phyloP scores from a whole-genome alignment of 169 alveolate species.

The Eimeria necatrix region DNA sequence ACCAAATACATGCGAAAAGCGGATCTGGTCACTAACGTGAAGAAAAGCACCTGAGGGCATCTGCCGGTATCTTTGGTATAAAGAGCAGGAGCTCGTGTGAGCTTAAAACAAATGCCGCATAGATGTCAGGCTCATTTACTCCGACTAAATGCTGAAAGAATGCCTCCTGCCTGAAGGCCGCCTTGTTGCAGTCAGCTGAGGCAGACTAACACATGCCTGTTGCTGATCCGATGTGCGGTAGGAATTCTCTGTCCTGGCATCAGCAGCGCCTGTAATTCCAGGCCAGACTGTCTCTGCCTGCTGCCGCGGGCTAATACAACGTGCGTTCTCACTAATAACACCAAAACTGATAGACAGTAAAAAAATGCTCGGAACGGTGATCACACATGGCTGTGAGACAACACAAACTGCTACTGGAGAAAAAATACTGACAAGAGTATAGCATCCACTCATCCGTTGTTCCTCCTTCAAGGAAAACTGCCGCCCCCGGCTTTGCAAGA shows the following conservation, averaged over 20 bases:
- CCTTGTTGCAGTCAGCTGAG: constrained; percentile 79
- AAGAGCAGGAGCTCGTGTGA: constrained; percentile 46
- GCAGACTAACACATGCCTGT: not conserved
- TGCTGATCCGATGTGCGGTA: not conserved
- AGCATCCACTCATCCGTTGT: constrained; percentile 78
- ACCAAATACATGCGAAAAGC: no score
- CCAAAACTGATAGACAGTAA: no score
- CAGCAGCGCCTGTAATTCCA: no score
- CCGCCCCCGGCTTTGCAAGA: constrained; percentile 6
- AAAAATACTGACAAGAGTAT: constrained; percentile 54
- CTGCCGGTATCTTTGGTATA: constrained; percentile 52
- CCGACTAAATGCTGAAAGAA: constrained; percentile 76
- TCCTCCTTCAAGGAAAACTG: constrained; percentile 73
- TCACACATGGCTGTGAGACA: not conserved
- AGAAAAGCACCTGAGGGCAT: constrained; percentile 53
- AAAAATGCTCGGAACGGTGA: no score
- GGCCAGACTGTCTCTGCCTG: no score
- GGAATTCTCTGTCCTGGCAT: not conserved
- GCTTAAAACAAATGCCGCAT: constrained; percentile 40
- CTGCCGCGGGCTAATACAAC: no score
- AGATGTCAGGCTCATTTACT: constrained; percentile 73
- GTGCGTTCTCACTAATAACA: no score
- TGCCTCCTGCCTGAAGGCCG: constrained; percentile 72
- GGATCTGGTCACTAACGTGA: not conserved
- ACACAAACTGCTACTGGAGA: not conserved